Evolutionary conservation across 2,329 filamentous ascomycete species (phyloP).

Genomic region (Aspergillus carbonarius): DNA sequence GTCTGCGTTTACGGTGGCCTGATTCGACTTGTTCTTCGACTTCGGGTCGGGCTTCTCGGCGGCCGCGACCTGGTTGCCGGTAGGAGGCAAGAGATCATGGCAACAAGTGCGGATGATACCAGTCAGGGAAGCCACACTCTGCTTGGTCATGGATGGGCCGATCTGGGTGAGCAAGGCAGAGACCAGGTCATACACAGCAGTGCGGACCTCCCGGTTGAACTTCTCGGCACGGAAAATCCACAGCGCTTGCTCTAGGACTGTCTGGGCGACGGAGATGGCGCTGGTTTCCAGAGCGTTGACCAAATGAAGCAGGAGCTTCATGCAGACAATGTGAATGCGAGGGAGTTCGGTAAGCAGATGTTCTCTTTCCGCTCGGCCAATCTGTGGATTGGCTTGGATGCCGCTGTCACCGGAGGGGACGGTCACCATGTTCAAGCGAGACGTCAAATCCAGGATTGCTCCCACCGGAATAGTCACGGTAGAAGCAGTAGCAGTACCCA

Average conservation of each 20-base stretch:
- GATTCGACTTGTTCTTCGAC: slow-evolving; percentile 37
- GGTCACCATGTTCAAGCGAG: slow-evolving; percentile 67
- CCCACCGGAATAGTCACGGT: slow-evolving; percentile 68
- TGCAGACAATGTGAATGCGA: slow-evolving; percentile 68
- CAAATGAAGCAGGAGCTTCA: slow-evolving; percentile 62
- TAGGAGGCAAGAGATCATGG: slow-evolving; percentile 64
- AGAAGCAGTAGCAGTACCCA: slow-evolving; percentile 64
- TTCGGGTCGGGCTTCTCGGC: slow-evolving; percentile 37
- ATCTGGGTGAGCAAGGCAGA: slow-evolving; percentile 58
- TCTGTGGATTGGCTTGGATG: slow-evolving; percentile 68
- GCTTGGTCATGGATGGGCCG: slow-evolving; percentile 67
- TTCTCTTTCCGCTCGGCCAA: slow-evolving; percentile 78
- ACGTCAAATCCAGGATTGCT: slow-evolving; percentile 65
- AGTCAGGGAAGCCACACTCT: slow-evolving; percentile 62
- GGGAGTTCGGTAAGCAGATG: slow-evolving; percentile 73
- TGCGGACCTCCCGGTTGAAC: slow-evolving; percentile 55
- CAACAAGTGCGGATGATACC: slow-evolving; percentile 68
- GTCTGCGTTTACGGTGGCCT: slow-evolving; percentile 61
- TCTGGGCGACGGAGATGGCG: slow-evolving; percentile 60
- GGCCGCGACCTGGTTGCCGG: slow-evolving; percentile 37
- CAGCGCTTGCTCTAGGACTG: slow-evolving; percentile 67
- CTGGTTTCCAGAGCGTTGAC: slow-evolving; percentile 58
- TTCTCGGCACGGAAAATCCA: slow-evolving; percentile 65
- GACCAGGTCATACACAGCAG: slow-evolving; percentile 60
- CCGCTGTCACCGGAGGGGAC: slow-evolving; percentile 48